Base-by-base conservation (phyloP, 768 basidiomycete genomes). In the Suillus weaverae region DNA sequence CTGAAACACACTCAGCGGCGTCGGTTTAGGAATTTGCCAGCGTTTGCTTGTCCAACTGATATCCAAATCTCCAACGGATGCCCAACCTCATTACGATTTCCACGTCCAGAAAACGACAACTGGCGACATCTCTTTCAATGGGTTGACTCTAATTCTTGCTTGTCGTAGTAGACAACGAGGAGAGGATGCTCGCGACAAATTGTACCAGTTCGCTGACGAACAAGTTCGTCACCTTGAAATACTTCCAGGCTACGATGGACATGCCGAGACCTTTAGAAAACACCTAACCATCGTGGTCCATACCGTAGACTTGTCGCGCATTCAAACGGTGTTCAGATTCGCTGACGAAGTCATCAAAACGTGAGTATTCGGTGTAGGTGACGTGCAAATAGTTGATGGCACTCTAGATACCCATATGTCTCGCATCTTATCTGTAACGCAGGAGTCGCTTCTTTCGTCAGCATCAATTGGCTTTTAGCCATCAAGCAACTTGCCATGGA, bases 361-460 rank as follows among this genome's bases (percentile, higher is more conserved):
- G 92, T 93, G 66, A 30, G 84, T 44, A 26, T 41, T 56, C 60
- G 7, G n/a, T 14, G 33, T 35, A 41, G 6, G n/a, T 26, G 26
- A 5, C 16, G 16, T 38, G 51, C 22, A 65, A 33, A 50, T 61
- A 30, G 13, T 41, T 54, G 44, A 55, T 4, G 30, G 61, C 62
- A 44, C 10, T 64, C 26, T 63, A 95, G 93, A 66, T 90, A 92
- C 68, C 84, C 89, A 2, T 92, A 95, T 69, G 78, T 95, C 33
- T 91, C 94, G 0, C 92, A 92, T 70, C 75, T 94, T 44, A 84
- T 94, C 39, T 88, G 84, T 73, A 95, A 95, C 67, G 94, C 94
- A 14, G 94, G 94, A 5, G 78, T 89, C 1, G 85, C 84, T 1
- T 83, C 83, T 66, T 90, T 89, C 70, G 73, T 69, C 35, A 75